phyloP scores from a whole-genome alignment of 164 flowering plant genomes.

The Umbilicus rupestris region DNA sequence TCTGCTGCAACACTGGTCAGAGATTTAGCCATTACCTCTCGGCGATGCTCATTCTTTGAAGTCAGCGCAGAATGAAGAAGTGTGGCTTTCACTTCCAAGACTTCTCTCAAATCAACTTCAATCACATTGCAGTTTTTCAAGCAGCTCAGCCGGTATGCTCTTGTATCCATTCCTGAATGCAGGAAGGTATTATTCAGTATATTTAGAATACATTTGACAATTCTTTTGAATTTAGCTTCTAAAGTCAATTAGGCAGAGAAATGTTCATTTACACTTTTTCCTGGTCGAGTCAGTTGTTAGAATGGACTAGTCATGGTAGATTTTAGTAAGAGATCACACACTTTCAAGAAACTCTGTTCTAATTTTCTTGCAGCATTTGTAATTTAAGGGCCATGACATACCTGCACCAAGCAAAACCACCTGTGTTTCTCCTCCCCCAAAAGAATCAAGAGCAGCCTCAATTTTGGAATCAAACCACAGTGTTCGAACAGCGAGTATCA shows the following conservation, averaged over 20 bases:
- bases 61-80: slow-evolving; percentile 50
- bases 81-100: slow-evolving; percentile 58
- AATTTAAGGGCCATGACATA: slow-evolving; percentile 16
- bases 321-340: no score
- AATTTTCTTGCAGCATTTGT: slow-evolving; percentile 7
- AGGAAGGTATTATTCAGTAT: background rate
- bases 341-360: background rate
- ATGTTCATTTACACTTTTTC: background rate
- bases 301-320: background rate
- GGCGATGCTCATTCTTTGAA: slow-evolving; percentile 27
- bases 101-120: slow-evolving; percentile 71
- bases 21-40: slow-evolving; percentile 54
- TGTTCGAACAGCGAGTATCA: slow-evolving; percentile 79
- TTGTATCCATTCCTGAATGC: slow-evolving; percentile 74
- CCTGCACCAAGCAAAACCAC: slow-evolving; percentile 91
- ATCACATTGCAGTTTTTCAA: slow-evolving; percentile 56
- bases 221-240: no score
- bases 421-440: slow-evolving; percentile 42
- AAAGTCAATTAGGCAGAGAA: background rate
- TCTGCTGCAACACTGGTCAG: slow-evolving; percentile 73
- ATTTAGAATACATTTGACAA: background rate
- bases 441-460: slow-evolving; percentile 58
- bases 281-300: background rate
- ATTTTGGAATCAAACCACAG: slow-evolving; percentile 81
- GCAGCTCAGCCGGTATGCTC: slow-evolving; percentile 72